A percentile compares a stretch with the other conserved stretches of the same genome.
These are phyloP conservation scores for Symbiodinium natans DNA, from an alignment of 73 alveolate species.

Conservation along the genomic window DNA sequence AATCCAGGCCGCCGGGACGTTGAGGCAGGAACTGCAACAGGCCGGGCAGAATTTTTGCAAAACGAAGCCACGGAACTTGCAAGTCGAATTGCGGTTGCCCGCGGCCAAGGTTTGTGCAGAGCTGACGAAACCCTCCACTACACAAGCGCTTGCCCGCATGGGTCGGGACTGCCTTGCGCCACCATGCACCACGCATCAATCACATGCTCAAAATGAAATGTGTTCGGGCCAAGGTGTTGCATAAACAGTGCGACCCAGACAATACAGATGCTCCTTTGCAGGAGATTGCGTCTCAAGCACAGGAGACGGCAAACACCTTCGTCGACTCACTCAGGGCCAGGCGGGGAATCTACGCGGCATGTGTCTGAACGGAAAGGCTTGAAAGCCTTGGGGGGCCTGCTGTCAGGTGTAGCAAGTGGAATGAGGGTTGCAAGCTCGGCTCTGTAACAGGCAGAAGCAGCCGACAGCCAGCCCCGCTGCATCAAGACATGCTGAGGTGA, in stretches of 20 bases:
- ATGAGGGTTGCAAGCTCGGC: not conserved
- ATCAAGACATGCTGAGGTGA: not conserved
- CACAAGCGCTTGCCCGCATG: conserved; percentile 63
- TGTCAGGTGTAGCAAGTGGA: conserved; percentile 15
- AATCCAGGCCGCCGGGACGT: conserved; percentile 15
- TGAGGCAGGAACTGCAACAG: conserved; percentile 57
- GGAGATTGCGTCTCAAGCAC: conserved; percentile 77
- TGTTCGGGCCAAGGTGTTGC: not conserved
- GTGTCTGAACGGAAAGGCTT: not conserved
- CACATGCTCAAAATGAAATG: no score
- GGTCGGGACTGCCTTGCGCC: conserved; percentile 28
- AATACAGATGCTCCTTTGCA: not conserved
- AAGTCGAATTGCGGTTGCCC: no score
- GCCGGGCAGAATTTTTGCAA: not conserved
- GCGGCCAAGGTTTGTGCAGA: conserved; percentile 60
- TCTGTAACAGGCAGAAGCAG: no score
- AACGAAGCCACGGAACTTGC: not conserved
- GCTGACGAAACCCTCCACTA: conserved; percentile 74
- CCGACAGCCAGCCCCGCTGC: not conserved
- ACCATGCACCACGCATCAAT: no score
- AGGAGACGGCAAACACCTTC: conserved; percentile 35
- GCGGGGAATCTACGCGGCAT: not conserved
- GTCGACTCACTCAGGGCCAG: conserved; percentile 77
- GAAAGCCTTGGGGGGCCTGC: not conserved
- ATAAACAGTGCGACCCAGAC: no score